These are phyloP conservation scores for Dictyostelium purpureum DNA, from an alignment of 78 protist species.

Conservation along the genomic window DNA sequence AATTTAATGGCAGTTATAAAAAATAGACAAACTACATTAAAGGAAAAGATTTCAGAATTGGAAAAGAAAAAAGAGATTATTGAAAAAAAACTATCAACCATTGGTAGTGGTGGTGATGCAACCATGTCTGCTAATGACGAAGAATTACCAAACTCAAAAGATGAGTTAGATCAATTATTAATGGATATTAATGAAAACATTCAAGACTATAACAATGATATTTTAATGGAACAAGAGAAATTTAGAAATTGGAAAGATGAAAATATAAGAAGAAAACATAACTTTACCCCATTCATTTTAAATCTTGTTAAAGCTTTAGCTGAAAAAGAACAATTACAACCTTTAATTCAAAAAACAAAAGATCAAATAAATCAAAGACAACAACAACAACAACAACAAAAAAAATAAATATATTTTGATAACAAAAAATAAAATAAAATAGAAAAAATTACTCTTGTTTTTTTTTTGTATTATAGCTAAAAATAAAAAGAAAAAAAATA, in stretches of 20 bases:
- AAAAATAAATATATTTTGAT: neutral
- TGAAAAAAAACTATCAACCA: neutral
- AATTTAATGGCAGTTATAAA: slow-evolving; percentile 91
- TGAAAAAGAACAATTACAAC: slow-evolving; percentile 63
- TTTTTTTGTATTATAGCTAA: no score
- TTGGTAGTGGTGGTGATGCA: slow-evolving; percentile 3
- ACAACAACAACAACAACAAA: neutral
- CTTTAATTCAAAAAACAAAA: slow-evolving; percentile 68
- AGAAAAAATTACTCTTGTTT: no score
- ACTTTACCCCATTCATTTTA: slow-evolving; percentile 95
- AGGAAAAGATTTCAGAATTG: neutral
- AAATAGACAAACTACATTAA: slow-evolving; percentile 7
- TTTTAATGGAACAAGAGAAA: slow-evolving; percentile 73
- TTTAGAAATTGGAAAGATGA: slow-evolving; percentile 81
- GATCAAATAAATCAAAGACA: slow-evolving; percentile 9
- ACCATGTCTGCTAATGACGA: neutral
- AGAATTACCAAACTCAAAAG: slow-evolving; percentile 18
- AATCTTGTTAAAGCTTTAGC: slow-evolving; percentile 87
- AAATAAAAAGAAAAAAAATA: neutral
- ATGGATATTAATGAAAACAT: neutral
- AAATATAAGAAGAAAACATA: slow-evolving; percentile 93
- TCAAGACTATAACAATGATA: slow-evolving; percentile 8
- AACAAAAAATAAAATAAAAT: neutral
- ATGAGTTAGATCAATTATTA: slow-evolving; percentile 1
- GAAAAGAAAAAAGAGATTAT: neutral